Base-by-base conservation (phyloP, 331 rosid genomes). In the Cucumis variabilis region DNA sequence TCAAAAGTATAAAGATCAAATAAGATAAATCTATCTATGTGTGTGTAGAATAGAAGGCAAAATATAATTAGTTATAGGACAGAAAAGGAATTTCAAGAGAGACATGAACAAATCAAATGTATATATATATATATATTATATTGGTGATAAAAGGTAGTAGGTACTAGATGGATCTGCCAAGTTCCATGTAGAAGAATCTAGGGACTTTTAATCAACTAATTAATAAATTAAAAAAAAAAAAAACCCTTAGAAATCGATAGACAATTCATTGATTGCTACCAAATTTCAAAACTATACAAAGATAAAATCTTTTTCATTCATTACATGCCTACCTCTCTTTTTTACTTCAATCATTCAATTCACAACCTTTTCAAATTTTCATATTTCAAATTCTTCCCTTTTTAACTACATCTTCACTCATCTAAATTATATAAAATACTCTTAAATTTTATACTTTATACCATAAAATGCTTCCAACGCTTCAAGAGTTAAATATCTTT, bases 161-260 rank as follows among this genome's bases (percentile, higher is more conserved):
- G 62, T 46, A 75, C 65, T 78, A 78, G 83, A 78, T 46, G 23
- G 41, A 27, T 50, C 83, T 78, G 41, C 14, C 44, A 78, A 24
- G 41, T 48, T 78, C 14, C 13, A 78, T 24, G 25, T 13, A 78
- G 83, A 80, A 80, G 84, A 46, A 80, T 80, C 84, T 80, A 80
- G 84, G 83, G 46, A 44, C 48, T 4, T 21, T 24, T 24, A 2
- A 41, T 41, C 7, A 41, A 41, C 7, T 41, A 41, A 41, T 27
- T 21, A 74, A 74, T 74, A 15, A 15, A 58, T 13, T 13, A 15
- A 20, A 78, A 33, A 33, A 37, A 37, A 37, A 37, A 37, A 37
- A 37, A 5, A 79, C 13, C 44, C 66, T 50, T 51, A 78, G 44
- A 76, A 76, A 76, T 76, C 48, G 63, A 0, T 79, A 51, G 44